Evolutionary conservation across 805 yeast species (phyloP).

Genomic region (Kodamaea kaohsiungensis): DNA sequence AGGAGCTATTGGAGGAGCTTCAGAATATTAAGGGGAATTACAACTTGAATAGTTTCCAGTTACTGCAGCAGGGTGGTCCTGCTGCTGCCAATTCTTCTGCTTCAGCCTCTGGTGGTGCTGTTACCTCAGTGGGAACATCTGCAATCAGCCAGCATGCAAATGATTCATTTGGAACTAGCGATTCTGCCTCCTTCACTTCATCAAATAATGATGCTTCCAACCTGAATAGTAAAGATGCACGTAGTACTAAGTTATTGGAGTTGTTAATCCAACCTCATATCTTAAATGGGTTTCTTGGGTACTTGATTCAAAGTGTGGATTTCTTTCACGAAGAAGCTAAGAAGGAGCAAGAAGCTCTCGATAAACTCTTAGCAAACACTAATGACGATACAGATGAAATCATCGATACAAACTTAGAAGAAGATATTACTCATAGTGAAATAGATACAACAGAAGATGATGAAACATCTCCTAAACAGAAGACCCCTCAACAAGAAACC

Average conservation of each 20-base stretch:
- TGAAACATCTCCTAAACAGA: not conserved
- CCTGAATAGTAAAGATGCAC: conserved; percentile 31
- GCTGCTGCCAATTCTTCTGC: conserved; percentile 13
- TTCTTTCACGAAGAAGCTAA: conserved; percentile 35
- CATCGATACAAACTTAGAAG: not conserved
- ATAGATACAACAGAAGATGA: conserved; percentile 13
- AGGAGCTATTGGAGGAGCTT: conserved; percentile 40
- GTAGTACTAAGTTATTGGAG: conserved; percentile 63
- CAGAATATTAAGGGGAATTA: conserved; percentile 37
- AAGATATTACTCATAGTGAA: conserved; percentile 1
- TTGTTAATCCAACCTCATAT: conserved; percentile 78
- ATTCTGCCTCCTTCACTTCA: conserved; percentile 35
- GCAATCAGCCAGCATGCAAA: not conserved
- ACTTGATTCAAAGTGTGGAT: conserved; percentile 55
- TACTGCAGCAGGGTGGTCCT: conserved; percentile 27
- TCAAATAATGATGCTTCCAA: conserved; percentile 29
- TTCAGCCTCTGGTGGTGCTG: no score
- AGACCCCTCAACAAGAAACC: not conserved
- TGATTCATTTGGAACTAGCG: conserved; percentile 15
- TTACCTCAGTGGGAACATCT: conserved; percentile 11
- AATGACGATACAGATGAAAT: not conserved
- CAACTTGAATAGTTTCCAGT: conserved; percentile 26
- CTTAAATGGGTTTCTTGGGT: conserved; percentile 64
- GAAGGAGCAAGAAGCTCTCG: conserved; percentile 24
- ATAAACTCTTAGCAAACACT: conserved; percentile 16